These are phyloP conservation scores for Fraxinus platypoda DNA, from an alignment of 305 asterid genomes.

Conservation along the genomic window DNA sequence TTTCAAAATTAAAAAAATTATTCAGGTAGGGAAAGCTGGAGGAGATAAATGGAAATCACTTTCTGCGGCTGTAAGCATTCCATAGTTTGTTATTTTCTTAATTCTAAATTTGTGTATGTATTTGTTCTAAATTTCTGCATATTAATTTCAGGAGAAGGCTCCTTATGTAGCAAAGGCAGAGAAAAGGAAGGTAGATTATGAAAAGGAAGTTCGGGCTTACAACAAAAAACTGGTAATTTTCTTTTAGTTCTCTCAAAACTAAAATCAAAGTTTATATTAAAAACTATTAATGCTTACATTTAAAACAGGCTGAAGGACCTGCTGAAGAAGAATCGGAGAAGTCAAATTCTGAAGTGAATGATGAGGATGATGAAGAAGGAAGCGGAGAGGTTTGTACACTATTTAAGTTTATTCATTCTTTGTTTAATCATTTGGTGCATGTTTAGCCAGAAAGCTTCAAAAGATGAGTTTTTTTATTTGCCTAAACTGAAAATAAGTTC, in stretches of 20 bases:
- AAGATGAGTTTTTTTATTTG: not conserved
- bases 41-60: conserved; percentile 64
- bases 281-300: not conserved
- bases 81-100: not conserved
- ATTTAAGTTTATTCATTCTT: not conserved
- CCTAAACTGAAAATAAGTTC: not conserved
- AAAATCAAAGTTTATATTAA: not conserved
- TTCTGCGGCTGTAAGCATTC: conserved; percentile 38
- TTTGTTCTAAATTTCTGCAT: not conserved
- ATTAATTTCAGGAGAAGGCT: conserved; percentile 43
- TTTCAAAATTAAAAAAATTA: not conserved
- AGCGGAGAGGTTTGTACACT: conserved; percentile 52
- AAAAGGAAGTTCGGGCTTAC: conserved; percentile 47
- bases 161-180: conserved; percentile 51
- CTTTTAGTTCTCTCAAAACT: not conserved
- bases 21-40: conserved; percentile 58
- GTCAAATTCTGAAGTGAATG: conserved; percentile 73
- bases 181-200: conserved; percentile 47
- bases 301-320: conserved; percentile 40
- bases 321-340: conserved; percentile 78
- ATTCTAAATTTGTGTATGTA: not conserved
- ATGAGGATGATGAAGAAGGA: conserved; percentile 73
- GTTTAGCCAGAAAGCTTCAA: not conserved
- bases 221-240: conserved; percentile 39
- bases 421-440: not conserved